A percentile compares a stretch with the other conserved stretches of the same genome.
Conservation (phyloP, 1,284 basidiomycete species). For the Apiotrichum gamsii region DNA sequence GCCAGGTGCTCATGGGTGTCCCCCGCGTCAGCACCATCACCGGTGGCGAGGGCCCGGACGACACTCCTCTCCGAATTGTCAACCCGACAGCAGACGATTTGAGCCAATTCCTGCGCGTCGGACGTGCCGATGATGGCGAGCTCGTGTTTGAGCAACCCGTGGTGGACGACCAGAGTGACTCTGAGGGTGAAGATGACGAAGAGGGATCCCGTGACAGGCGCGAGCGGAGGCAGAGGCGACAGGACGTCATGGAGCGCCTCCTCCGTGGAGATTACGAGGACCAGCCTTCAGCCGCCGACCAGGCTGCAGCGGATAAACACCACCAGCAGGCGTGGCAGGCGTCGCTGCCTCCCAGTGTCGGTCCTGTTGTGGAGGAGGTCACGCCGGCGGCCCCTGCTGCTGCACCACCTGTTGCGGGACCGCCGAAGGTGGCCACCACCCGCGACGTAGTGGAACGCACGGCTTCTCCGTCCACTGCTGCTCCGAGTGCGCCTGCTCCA, state of each 20-base stretch:
- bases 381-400: neutral
- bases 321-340: slow-evolving; percentile 1
- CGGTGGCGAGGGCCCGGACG: slow-evolving; percentile 11
- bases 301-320: neutral
- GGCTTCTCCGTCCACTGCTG: no score
- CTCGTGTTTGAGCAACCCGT: slow-evolving; percentile 38
- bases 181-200: slow-evolving; percentile 29
- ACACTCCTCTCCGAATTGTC: slow-evolving; percentile 27
- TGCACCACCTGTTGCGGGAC: neutral
- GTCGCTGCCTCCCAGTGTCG: slow-evolving; percentile 1
- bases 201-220: slow-evolving; percentile 15
- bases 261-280: slow-evolving; percentile 17
- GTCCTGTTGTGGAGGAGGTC: neutral
- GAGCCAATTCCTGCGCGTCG: slow-evolving; percentile 39
- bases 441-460: slow-evolving; percentile 5
- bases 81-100: slow-evolving; percentile 42
- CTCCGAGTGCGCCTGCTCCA: neutral
- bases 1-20: slow-evolving; percentile 31
- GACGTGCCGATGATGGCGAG: slow-evolving; percentile 43
- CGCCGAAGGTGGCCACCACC: slow-evolving; percentile 3
- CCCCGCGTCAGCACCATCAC: slow-evolving; percentile 24
- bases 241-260: slow-evolving; percentile 13
- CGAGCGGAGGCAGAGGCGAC: slow-evolving; percentile 4
- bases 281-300: neutral
- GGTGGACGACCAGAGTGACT: slow-evolving; percentile 9